Base-by-base conservation (phyloP, 2,329 filamentous ascomycete genomes). In the Aspergillus sergii region DNA sequence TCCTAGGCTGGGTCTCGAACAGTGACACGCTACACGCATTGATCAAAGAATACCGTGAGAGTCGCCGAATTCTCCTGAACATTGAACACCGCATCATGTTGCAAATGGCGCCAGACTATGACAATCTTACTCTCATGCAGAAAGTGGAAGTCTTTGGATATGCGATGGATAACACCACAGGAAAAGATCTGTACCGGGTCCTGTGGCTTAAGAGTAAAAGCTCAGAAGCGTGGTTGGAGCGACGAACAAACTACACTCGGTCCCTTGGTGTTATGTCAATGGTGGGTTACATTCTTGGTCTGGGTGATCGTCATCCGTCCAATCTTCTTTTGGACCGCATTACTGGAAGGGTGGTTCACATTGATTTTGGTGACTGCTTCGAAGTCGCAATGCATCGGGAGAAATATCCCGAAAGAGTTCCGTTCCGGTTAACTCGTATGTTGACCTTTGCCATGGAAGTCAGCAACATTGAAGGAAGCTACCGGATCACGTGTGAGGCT, bases 31-130 rank as follows among this genome's bases (percentile, higher is more conserved):
- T 99, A 19, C 96, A 99, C 76, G 92, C 97, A 21, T 86, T 99
- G 54, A 99, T 99, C 73, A 89, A 95, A 67, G 95, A 99, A 76
- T 99, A 99, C 76, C 91, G 95, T 66, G 96, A 99, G 78, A 96
- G 91, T 69, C 89, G 95, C 60, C 97, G 97, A 82, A 99, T 99
- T 68, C 82, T 99, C 45, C 89, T 99, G 69, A 99, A 99, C 75
- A 99, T 99, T 68, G 95, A 99, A 81, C 95, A 99, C 76, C 91
- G 96, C 50, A 99, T 99, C 77, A 99, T 99, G 95, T 84, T 99
- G 61, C 96, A 99, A 78, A 99, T 99, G 95, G 95, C 95, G 28
- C 96, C 95, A 0, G 95, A 99, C 76, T 99, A 98, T 74, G 95
- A 99, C 75, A 97, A 97, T 73, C 88, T 99, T 54, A 98, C 96